Conservation (phyloP, 345 rosid species). For the Bruguiera gymnorhiza region DNA sequence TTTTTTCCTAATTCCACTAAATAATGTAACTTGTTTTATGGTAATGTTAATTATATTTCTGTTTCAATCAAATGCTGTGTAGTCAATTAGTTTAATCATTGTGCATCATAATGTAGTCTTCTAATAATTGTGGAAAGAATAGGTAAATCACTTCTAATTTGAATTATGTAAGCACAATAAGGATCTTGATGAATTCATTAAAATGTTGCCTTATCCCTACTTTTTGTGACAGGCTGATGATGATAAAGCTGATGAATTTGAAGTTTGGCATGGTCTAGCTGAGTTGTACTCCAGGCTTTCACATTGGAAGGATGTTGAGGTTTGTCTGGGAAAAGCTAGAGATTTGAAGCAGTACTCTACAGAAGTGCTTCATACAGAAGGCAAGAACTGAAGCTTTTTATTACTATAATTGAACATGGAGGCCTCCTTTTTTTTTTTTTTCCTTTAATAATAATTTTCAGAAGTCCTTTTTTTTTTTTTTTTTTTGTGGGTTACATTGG, state of each 20-base stretch:
- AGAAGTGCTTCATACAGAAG: conserved; percentile 72
- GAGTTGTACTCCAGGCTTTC: conserved; percentile 75
- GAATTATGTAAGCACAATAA: not conserved
- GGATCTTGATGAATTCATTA: conserved; percentile 1
- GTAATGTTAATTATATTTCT: not conserved
- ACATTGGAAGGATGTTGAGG: conserved; percentile 89
- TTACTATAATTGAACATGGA: not conserved
- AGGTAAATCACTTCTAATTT: not conserved
- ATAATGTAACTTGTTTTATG: not conserved
- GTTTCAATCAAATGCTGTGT: not conserved
- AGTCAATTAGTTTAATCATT: not conserved
- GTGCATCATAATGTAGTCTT: not conserved
- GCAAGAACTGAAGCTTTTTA: conserved; percentile 39
- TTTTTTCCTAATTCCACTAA: not conserved
- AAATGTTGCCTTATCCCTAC: conserved; percentile 1
- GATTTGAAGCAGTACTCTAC: conserved; percentile 72
- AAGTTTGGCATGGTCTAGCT: conserved; percentile 94
- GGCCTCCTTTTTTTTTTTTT: not conserved
- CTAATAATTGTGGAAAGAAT: not conserved
- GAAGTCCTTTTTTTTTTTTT: no score
- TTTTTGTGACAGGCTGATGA: conserved; percentile 47
- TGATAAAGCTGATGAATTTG: conserved; percentile 68
- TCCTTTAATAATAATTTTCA: not conserved
- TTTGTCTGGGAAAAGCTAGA: conserved; percentile 70
- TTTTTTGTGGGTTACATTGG: no score